These are phyloP conservation scores for Magnusiomyces tetraspermus DNA, from an alignment of 1,139 yeast species.

Conservation along the genomic window DNA sequence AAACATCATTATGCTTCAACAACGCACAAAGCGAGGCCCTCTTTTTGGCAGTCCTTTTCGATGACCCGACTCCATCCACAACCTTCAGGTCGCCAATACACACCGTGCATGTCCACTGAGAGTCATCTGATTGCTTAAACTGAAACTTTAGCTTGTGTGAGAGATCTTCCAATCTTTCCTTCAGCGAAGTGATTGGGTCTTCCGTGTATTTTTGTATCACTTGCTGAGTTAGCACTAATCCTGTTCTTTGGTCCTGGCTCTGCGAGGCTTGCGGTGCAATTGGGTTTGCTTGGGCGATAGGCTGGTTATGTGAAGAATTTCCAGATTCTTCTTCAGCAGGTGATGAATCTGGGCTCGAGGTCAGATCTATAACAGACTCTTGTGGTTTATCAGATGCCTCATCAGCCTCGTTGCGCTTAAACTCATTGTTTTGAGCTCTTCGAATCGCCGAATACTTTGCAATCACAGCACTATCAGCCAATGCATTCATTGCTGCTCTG, in stretches of 20 bases:
- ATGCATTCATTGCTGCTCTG: constrained; percentile 65
- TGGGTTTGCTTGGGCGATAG: neutral
- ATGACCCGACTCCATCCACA: constrained; percentile 7
- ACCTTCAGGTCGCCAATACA: constrained; percentile 3
- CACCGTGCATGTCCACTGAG: constrained; percentile 4
- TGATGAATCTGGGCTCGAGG: neutral
- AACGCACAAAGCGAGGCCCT: constrained; percentile 11
- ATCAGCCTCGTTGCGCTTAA: neutral
- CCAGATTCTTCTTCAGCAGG: neutral
- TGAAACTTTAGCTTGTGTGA: neutral
- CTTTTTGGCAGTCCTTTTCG: constrained; percentile 11
- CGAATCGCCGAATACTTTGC: constrained; percentile 57
- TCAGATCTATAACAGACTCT: neutral
- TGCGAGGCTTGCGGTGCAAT: neutral
- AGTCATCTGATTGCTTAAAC: neutral
- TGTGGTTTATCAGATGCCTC: neutral
- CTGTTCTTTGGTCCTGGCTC: neutral
- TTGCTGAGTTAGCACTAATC: neutral
- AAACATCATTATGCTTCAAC: neutral
- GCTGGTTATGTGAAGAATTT: neutral
- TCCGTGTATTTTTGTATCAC: neutral
- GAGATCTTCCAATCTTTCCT: neutral
- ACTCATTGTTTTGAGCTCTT: constrained; percentile 25
- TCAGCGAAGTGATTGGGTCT: neutral
- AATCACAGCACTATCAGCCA: constrained; percentile 48